phyloP scores from a whole-genome alignment of 2,329 filamentous ascomycete genomes.

The Chaetomium globosum region DNA sequence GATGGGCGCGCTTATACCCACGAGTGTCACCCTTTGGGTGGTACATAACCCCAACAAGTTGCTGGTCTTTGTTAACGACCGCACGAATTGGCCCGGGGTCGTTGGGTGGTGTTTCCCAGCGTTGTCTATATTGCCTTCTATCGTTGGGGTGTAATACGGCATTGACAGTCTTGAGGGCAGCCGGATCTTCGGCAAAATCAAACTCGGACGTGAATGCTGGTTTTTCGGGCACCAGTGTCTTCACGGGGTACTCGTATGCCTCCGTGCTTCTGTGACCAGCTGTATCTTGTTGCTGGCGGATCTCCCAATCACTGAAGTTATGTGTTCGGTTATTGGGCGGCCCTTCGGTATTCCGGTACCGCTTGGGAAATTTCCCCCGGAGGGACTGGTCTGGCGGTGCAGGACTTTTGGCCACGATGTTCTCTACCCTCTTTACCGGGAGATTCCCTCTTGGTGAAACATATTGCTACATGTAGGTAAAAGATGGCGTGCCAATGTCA shows the following conservation, averaged over 20 bases:
- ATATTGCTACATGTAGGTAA: conserved; percentile 11
- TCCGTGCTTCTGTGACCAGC: background rate
- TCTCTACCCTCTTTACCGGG: background rate
- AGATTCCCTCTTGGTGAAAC: background rate
- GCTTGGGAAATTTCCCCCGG: background rate
- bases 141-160: background rate
- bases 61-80: background rate
- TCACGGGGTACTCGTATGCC: conserved; percentile 12
- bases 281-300: background rate
- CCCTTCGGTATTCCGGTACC: background rate
- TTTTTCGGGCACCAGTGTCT: background rate
- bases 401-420: background rate
- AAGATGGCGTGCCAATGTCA: background rate
- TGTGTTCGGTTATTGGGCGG: background rate
- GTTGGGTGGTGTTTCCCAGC: background rate
- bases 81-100: background rate
- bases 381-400: background rate
- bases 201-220: background rate
- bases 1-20: background rate
- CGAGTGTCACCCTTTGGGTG: background rate
- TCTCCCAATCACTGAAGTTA: background rate
- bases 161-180: background rate
- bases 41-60: conserved; percentile 12
- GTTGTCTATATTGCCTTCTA: background rate
- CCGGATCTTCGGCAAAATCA: background rate